These are phyloP conservation scores for Baudoinia panamericana DNA, from an alignment of 495 filamentous ascomycete species.

Conservation along the genomic window DNA sequence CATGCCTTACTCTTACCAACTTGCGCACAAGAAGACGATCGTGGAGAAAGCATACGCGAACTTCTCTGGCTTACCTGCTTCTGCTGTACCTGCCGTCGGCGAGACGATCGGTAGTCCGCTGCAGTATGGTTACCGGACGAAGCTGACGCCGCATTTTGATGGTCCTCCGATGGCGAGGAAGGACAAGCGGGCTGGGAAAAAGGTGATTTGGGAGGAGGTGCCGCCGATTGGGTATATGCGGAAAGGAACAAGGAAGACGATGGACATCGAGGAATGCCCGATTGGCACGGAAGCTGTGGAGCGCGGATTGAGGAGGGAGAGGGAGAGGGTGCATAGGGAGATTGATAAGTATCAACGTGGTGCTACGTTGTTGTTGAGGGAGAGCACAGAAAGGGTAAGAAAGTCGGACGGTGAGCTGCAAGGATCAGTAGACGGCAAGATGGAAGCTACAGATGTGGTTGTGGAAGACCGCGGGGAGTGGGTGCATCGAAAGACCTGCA, in stretches of 20 bases:
- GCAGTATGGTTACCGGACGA: slow-evolving; percentile 88
- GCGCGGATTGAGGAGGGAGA: slow-evolving; percentile 58
- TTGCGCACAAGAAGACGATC: slow-evolving; percentile 69
- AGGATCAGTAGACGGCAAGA: slow-evolving; percentile 11
- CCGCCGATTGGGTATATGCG: slow-evolving; percentile 85
- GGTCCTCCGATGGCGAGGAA: slow-evolving; percentile 41
- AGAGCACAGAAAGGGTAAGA: slow-evolving; percentile 59
- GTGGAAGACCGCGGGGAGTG: slow-evolving; percentile 33
- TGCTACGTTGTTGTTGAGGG: slow-evolving; percentile 77
- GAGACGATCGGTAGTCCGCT: slow-evolving; percentile 83
- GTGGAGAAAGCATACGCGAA: slow-evolving; percentile 86
- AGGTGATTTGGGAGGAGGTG: slow-evolving; percentile 36
- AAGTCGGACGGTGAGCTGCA: slow-evolving; percentile 30
- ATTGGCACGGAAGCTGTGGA: slow-evolving; percentile 79
- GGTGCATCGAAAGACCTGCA: slow-evolving; percentile 67
- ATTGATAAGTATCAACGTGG: slow-evolving; percentile 61
- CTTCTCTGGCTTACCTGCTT: slow-evolving; percentile 68
- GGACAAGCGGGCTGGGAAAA: slow-evolving; percentile 32
- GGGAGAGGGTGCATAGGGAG: slow-evolving; percentile 55
- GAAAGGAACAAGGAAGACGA: slow-evolving; percentile 55
- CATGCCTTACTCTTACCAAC: slow-evolving; percentile 77
- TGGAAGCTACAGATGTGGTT: slow-evolving; percentile 16
- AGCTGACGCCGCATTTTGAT: slow-evolving; percentile 91
- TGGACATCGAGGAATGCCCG: slow-evolving; percentile 96
- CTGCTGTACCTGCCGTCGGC: slow-evolving; percentile 59